A percentile compares a stretch with the other conserved stretches of the same genome.
phyloP scores from a whole-genome alignment of 495 filamentous ascomycete genomes.

The Penicillium pancosmium region DNA sequence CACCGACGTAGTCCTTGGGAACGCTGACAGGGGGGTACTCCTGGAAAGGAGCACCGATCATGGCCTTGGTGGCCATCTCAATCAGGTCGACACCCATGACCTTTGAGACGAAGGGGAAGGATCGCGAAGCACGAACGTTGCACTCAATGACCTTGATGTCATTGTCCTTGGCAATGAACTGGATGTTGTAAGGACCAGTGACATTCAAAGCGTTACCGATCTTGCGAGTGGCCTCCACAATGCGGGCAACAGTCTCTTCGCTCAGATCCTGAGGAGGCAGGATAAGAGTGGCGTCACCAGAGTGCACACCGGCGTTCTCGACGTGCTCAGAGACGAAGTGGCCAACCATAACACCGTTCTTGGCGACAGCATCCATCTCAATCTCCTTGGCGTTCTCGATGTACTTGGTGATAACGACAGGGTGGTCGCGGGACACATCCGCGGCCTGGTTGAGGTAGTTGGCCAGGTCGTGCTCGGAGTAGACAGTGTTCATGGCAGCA shows the following conservation, averaged over 20 bases:
- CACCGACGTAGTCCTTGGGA: constrained; percentile 83
- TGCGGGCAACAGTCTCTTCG: constrained; percentile 82
- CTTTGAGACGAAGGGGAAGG: constrained; percentile 98
- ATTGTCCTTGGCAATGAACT: constrained; percentile 99
- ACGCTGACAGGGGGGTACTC: constrained; percentile 79
- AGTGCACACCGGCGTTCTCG: constrained; percentile 97
- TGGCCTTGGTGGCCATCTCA: constrained; percentile 98
- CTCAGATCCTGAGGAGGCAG: constrained; percentile 97
- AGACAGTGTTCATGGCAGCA: constrained; percentile 99
- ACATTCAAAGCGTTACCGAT: constrained; percentile 94
- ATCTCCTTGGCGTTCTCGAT: constrained; percentile 98
- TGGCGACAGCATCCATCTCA: constrained; percentile 93
- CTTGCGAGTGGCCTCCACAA: constrained; percentile 93
- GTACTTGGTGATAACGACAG: constrained; percentile 99
- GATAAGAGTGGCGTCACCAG: constrained; percentile 93
- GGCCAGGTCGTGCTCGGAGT: constrained; percentile 85
- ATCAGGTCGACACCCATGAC: constrained; percentile 98
- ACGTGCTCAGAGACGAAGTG: constrained; percentile 98
- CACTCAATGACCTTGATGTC: constrained; percentile 99
- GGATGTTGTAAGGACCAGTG: constrained; percentile 97
- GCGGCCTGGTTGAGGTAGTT: constrained; percentile 88
- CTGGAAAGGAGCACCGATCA: constrained; percentile 79
- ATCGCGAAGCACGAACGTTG: constrained; percentile 93
- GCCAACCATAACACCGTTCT: constrained; percentile 81
- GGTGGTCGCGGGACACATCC: constrained; percentile 93